These are phyloP conservation scores for Boletus calvinii DNA, from an alignment of 1,284 basidiomycete genomes.

Conservation along the genomic window DNA sequence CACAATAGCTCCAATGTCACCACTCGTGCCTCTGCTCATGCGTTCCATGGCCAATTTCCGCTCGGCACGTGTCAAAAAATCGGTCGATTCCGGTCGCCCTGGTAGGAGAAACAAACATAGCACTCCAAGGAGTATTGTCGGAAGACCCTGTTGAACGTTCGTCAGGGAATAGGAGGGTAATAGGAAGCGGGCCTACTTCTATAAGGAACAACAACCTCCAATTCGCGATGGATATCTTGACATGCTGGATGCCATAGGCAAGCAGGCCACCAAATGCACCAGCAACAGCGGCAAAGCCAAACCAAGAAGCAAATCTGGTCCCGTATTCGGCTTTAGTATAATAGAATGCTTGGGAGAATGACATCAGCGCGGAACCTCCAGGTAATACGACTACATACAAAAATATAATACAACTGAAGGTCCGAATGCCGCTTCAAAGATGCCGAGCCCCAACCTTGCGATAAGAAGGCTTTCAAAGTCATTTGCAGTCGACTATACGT, in stretches of 20 bases:
- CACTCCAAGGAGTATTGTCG: constrained; percentile 67
- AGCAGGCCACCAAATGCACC: constrained; percentile 77
- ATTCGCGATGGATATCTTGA: constrained; percentile 47
- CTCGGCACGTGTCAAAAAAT: constrained; percentile 69
- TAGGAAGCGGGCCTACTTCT: constrained; percentile 47
- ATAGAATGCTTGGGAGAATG: constrained; percentile 53
- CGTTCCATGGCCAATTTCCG: constrained; percentile 71
- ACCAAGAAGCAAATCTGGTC: constrained; percentile 73
- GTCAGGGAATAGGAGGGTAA: background rate
- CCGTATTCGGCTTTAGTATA: constrained; percentile 76
- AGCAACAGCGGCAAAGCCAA: constrained; percentile 76
- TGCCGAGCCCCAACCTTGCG: constrained; percentile 60
- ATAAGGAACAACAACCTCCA: constrained; percentile 78
- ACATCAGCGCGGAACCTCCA: background rate
- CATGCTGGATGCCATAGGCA: constrained; percentile 68
- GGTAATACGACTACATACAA: constrained; percentile 44
- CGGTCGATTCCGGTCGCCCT: constrained; percentile 73
- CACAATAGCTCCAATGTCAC: constrained; percentile 66
- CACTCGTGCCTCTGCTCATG: constrained; percentile 67
- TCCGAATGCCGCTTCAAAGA: constrained; percentile 66
- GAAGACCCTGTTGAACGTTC: constrained; percentile 48
- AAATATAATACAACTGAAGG: constrained; percentile 58
- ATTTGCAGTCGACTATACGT: constrained; percentile 53
- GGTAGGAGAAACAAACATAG: constrained; percentile 68
- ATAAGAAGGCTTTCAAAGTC: constrained; percentile 57